Percentiles rank a stretch among this genome's conserved stretches.
Evolutionary conservation across 257 asterid genomes (phyloP).

Genomic region (Jasminum sambac): DNA sequence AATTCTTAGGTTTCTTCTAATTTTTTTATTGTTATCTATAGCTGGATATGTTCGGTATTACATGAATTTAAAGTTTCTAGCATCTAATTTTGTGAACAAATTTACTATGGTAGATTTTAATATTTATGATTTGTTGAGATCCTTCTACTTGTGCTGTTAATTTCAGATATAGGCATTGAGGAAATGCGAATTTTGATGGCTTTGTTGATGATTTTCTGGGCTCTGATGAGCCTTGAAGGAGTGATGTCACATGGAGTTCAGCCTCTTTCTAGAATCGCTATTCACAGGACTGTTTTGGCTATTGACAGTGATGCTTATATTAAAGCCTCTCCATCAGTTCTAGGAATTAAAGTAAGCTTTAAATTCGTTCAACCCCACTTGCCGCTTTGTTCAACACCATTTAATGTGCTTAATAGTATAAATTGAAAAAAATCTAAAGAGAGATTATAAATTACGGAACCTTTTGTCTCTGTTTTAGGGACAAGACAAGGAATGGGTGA

Average conservation of each 20-base stretch:
- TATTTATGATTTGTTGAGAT: no score
- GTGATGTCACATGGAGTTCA: constrained; percentile 71
- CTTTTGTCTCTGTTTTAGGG: constrained; percentile 34
- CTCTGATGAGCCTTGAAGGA: constrained; percentile 38
- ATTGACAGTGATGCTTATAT: constrained; percentile 55
- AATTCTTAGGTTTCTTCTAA: background rate
- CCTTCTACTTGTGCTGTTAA: background rate
- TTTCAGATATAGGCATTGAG: no score
- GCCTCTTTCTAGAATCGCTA: constrained; percentile 60
- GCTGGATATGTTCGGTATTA: no score
- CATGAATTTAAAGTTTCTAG: no score
- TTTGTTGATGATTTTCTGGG: constrained; percentile 51
- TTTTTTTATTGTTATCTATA: no score
- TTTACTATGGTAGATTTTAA: no score
- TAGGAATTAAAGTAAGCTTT: constrained; percentile 64
- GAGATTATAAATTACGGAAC: background rate
- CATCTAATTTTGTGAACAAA: no score
- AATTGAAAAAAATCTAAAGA: constrained; percentile 3
- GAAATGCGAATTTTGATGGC: constrained; percentile 42
- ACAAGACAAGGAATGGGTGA: constrained; percentile 65
- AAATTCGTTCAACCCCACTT: background rate
- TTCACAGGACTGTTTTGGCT: constrained; percentile 61
- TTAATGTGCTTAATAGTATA: background rate
- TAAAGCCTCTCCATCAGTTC: constrained; percentile 73
- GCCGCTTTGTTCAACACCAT: no score